Evolutionary conservation across 2,329 filamentous ascomycete species (phyloP), one percentile per base, ranked within the genome.

Genomic region (Colletotrichum sp.): DNA sequence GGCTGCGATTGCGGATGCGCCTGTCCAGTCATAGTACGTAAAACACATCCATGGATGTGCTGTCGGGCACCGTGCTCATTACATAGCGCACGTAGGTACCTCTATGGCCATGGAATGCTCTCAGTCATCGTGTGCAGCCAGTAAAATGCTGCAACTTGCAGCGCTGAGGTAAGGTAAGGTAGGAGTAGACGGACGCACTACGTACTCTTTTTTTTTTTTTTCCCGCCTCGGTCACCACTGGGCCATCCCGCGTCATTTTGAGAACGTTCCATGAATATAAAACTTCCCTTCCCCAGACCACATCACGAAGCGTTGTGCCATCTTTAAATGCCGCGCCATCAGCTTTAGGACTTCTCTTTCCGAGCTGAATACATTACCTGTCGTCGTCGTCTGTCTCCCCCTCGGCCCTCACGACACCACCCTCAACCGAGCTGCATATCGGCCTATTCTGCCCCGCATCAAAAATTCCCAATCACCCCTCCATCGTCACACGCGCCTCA

Each of bases 211-310:
- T 39, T 22, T 32, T 39, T 22, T 32, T 60, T 75, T 75, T 63
- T 32, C 52, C 68, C 77, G 15, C 9, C 13, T 68, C 44, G 13
- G 18, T 52, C 60, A 34, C 52, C n/a, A 34, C 72, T 32, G 65
- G 65, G 65, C 32, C 65, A 71, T 66, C 48, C 68, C 52, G 36
- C 72, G 62, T 75, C 68, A 75, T 72, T 75, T 60, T 60, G 48
- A 65, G 44, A 52, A 52, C 44, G 44, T 52, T 52, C 44, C 65
- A 16, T 55, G 44, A 30, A 32, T 65, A 67, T 75, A 72, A 72
- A 73, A 39, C 39, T 55, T 66, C 44, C 60, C 48, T 65, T 75
- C 62, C 39, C 67, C 72, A 52, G 36, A 52, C 44, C 44, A 52
- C 60, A 67, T 59, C 12, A n/a, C 9, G 48, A 52, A 28, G 5